phyloP scores from a whole-genome alignment of 2,329 filamentous ascomycete species.

The Colletotrichum eleusines region DNA sequence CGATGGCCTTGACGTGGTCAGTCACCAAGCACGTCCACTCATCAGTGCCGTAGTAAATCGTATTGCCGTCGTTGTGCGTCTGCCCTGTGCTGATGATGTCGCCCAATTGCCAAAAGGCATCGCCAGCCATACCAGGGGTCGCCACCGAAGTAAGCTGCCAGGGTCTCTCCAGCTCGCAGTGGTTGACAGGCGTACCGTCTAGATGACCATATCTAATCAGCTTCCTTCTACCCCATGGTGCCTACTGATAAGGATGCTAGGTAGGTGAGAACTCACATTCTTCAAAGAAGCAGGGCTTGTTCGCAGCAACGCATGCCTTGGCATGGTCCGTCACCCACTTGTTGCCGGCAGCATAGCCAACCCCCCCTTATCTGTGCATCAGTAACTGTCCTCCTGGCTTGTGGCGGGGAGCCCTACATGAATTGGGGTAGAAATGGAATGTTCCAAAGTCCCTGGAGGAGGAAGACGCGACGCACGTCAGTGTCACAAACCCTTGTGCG shows the following conservation, averaged over 20 bases:
- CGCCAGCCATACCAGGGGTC: constrained; percentile 50
- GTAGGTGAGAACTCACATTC: constrained; percentile 47
- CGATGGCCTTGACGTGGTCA: constrained; percentile 52
- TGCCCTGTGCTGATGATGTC: constrained; percentile 56
- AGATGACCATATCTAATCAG: background rate
- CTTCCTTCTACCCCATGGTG: too few relatives aligned
- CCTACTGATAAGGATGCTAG: background rate
- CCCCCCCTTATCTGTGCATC: constrained; percentile 38
- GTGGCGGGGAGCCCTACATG: constrained; percentile 44
- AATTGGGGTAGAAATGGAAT: constrained; percentile 49
- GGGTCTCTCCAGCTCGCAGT: constrained; percentile 61
- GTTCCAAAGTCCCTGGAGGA: constrained; percentile 56
- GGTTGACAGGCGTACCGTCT: constrained; percentile 46
- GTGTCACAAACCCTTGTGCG: background rate
- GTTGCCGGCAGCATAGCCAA: constrained; percentile 36
- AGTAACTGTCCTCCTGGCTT: constrained; percentile 35
- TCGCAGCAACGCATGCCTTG: constrained; percentile 46
- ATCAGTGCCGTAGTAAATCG: constrained; percentile 57
- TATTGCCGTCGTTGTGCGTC: constrained; percentile 58
- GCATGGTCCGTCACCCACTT: constrained; percentile 47
- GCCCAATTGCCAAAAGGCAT: constrained; percentile 58
- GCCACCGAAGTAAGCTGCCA: constrained; percentile 53
- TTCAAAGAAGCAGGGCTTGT: constrained; percentile 50
- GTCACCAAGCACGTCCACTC: constrained; percentile 60
- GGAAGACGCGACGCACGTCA: background rate